Evolutionary conservation across 352 stramenopile genomes (phyloP), one percentile per base, ranked within the genome.

Genomic region (Elongisporangium senticosum): DNA sequence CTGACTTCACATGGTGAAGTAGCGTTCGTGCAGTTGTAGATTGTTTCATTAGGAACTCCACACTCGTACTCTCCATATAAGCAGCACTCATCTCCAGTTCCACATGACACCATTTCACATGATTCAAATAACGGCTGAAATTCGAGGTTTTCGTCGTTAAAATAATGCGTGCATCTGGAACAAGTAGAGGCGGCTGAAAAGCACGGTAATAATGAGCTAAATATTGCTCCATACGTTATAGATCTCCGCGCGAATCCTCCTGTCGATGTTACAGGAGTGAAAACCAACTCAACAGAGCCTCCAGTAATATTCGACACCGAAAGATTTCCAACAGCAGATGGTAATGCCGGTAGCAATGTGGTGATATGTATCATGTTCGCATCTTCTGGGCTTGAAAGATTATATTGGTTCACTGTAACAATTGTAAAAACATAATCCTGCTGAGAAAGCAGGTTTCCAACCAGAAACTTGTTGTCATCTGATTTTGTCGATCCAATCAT

Each of bases 351-450:
- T 11, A n/a, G 15, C 20, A 53, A 21, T 14, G 67, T 79, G 17
- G 55, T 61, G 1, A 62, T 48, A 3, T 11, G 40, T 3, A 76
- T 48, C 3, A 64, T 19, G 33, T 68, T 75, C 2, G 66, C 58
- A 5, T 62, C 26, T 5, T 57, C 21, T 1, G 49, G 11, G 24
- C 62, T 63, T 3, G 47, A 55, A 20, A 77, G 55, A 8, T 69
- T 69, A 58, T 77, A 86, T 58, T 85, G 55, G 50, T 86, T 87
- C 10, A 72, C 56, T 6, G 67, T 71, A 37, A 77, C 53, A 13
- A 84, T 39, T 0, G 55, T 53, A 49, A 87, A 79, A 0, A 62
- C 43, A 23, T 87, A 87, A 4, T 55, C 19, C 6, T 58, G 65
- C 0, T 49, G 53, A 1, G 71, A 71, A 17, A 80, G 28, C 13